phyloP scores from a whole-genome alignment of 1,139 yeast genomes.

The Pneumocystis sp. region DNA sequence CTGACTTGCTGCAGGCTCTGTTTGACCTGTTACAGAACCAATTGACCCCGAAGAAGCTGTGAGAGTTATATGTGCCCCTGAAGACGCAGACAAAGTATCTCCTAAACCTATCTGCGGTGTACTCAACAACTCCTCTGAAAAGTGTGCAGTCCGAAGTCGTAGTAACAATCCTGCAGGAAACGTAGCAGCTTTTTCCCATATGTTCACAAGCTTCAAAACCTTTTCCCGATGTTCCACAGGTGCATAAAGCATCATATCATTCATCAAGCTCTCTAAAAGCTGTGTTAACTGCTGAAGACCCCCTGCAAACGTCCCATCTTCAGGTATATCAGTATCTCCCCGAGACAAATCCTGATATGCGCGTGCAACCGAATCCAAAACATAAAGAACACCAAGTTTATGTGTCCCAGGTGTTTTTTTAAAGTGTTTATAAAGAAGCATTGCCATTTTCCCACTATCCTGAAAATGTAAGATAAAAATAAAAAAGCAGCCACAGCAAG shows the following conservation, averaged over 20 bases:
- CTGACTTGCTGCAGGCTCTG: background rate
- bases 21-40: background rate
- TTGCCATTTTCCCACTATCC: background rate
- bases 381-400: conserved; percentile 80
- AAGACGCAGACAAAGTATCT: background rate
- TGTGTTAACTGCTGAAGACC: conserved; percentile 38
- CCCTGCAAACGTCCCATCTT: conserved; percentile 58
- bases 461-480: background rate
- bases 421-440: background rate
- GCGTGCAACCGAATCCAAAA: conserved; percentile 82
- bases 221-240: conserved; percentile 34
- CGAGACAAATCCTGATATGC: conserved; percentile 66
- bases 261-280: conserved; percentile 23
- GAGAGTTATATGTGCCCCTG: background rate
- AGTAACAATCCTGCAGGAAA: conserved; percentile 35
- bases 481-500: background rate
- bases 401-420: conserved; percentile 50
- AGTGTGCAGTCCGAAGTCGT: background rate
- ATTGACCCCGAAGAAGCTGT: background rate
- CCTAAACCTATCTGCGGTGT: background rate
- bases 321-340: conserved; percentile 32
- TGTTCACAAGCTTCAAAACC: conserved; percentile 68
- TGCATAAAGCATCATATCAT: conserved; percentile 20
- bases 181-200: conserved; percentile 81
- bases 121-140: conserved; percentile 5